Percentiles rank a stretch among this genome's conserved stretches.
Evolutionary conservation across 2,329 filamentous ascomycete genomes (phyloP).

Genomic region (Chalara sp.): DNA sequence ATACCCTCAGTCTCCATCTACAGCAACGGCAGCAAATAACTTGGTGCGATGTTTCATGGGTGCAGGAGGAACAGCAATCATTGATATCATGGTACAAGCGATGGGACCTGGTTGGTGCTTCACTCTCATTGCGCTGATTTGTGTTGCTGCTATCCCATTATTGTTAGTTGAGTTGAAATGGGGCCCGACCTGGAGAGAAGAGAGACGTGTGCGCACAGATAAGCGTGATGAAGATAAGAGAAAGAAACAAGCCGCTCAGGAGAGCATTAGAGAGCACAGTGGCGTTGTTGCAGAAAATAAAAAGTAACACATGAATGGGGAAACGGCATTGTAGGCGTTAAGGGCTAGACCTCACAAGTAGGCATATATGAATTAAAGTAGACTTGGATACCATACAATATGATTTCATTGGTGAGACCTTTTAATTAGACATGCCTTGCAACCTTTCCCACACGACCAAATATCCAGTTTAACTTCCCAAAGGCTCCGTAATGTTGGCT

Average conservation of each 20-base stretch:
- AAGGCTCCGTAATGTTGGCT: too few species aligned
- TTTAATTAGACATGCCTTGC: too few species aligned
- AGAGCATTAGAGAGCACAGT: not conserved
- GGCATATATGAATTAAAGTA: too few species aligned
- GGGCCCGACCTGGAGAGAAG: constrained; percentile 44
- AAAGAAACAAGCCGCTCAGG: constrained; percentile 2
- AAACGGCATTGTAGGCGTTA: too few species aligned
- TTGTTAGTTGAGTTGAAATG: constrained; percentile 42
- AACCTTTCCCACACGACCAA: too few species aligned
- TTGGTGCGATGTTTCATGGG: constrained; percentile 55
- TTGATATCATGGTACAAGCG: constrained; percentile 48
- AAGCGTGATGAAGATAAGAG: constrained; percentile 26
- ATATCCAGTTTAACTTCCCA: too few species aligned
- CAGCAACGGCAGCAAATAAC: constrained; percentile 58
- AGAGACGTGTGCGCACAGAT: constrained; percentile 36
- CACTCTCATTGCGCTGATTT: constrained; percentile 48
- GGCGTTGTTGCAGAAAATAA: not conserved
- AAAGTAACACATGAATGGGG: not conserved
- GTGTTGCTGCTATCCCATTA: constrained; percentile 39
- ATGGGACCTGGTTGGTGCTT: constrained; percentile 59
- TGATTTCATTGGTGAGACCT: too few species aligned
- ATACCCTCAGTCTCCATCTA: constrained; percentile 52
- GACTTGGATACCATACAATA: too few species aligned
- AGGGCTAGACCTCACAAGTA: too few species aligned
- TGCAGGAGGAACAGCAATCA: constrained; percentile 50